A percentile compares a stretch with the other conserved stretches of the same genome.
Evolutionary conservation across 2,329 filamentous ascomycete genomes (phyloP).

Genomic region (Colletotrichum abscissum): DNA sequence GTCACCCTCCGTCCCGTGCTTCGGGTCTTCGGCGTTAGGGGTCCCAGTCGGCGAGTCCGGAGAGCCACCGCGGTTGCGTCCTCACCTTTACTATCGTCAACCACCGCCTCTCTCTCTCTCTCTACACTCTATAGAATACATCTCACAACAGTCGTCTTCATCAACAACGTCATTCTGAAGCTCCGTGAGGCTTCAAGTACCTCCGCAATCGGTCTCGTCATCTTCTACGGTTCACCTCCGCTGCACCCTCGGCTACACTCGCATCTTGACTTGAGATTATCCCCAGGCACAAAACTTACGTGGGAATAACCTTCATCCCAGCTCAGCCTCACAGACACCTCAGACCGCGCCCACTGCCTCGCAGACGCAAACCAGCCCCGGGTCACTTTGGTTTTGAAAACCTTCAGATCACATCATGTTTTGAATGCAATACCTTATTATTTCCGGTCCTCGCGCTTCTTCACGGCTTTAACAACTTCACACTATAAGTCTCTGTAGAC

Average conservation of each 20-base stretch:
- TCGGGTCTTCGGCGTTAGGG: conserved; percentile 16
- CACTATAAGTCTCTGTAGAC: neutral
- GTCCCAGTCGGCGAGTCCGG: conserved; percentile 6
- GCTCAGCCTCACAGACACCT: neutral
- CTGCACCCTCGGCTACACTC: neutral
- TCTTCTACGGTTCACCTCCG: neutral
- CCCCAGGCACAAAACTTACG: neutral
- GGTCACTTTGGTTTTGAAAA: neutral
- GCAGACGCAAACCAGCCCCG: neutral
- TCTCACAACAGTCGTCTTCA: neutral
- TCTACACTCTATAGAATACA: too few relatives aligned
- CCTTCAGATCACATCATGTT: neutral
- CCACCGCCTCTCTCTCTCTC: neutral
- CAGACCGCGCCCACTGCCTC: neutral
- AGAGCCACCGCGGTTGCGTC: conserved; percentile 11
- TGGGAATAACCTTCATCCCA: conserved; percentile 5
- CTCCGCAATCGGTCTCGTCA: neutral
- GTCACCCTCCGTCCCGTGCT: neutral
- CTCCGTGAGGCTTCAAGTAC: neutral
- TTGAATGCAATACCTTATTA: neutral
- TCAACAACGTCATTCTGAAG: neutral
- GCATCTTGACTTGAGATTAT: neutral
- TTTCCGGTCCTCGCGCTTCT: neutral
- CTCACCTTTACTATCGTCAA: neutral
- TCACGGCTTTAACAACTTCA: conserved; percentile 3